Percentiles rank a stretch among this genome's conserved stretches.
phyloP scores from a whole-genome alignment of 139 green algal species.

The Desmodesmus armatus region DNA sequence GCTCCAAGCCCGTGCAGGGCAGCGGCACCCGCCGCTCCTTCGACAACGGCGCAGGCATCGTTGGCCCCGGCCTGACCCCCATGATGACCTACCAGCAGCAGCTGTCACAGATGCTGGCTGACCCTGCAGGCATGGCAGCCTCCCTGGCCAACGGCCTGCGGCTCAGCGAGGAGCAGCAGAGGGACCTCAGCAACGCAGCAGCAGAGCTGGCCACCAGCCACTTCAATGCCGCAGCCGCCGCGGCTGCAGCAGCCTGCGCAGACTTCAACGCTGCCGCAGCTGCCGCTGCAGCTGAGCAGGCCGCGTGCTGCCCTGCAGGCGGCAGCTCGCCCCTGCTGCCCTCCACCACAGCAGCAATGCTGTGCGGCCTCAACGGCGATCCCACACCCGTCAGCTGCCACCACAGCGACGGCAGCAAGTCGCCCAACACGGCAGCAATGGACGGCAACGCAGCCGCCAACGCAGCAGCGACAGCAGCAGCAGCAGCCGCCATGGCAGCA shows the following conservation, averaged over 20 bases:
- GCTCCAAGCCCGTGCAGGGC: constrained; percentile 34
- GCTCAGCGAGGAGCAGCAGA: constrained; percentile 33
- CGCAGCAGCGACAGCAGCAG: constrained; percentile 25
- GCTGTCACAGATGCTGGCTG: constrained; percentile 29
- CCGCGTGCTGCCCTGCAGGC: constrained; percentile 16
- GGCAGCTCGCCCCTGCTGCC: constrained; percentile 13
- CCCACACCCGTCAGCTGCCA: neutral
- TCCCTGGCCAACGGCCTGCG: constrained; percentile 27
- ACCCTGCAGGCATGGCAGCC: constrained; percentile 36
- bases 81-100: constrained; percentile 46
- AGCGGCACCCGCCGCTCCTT: constrained; percentile 56
- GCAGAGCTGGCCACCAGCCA: constrained; percentile 38
- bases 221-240: constrained; percentile 24
- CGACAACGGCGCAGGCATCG: constrained; percentile 73
- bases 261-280: constrained; percentile 40
- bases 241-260: constrained; percentile 24
- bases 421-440: constrained; percentile 25
- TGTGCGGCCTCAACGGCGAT: neutral
- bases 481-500: constrained; percentile 23
- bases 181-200: constrained; percentile 37
- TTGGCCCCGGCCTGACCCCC: constrained; percentile 63
- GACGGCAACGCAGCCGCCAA: constrained; percentile 1
- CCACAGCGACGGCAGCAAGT: constrained; percentile 19
- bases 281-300: constrained; percentile 19
- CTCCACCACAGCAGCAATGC: constrained; percentile 1